Base-by-base conservation (phyloP, 2,329 filamentous ascomycete species). In the Colletotrichum shisoi region DNA sequence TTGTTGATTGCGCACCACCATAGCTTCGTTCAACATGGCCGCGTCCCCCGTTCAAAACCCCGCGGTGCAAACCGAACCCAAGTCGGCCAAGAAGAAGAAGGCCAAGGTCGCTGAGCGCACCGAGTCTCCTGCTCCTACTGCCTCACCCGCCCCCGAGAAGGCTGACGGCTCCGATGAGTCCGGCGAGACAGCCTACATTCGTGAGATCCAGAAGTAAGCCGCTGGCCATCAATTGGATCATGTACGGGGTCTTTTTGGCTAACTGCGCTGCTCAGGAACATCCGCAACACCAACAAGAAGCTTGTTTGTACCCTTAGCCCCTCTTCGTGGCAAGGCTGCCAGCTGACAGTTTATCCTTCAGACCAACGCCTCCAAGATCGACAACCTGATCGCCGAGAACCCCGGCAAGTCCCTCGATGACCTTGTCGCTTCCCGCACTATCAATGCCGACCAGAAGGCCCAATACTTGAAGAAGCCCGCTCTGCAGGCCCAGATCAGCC, bases 221-320 rank as follows among this genome's bases (percentile, higher is more conserved):
- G 40, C 42, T 39, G 63, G 31, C 53, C 7, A 42, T 45, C 53
- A 51, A 63, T 65, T 66, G 68, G 46, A 44, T 58, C 59, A 37
- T 24, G 24, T 40, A 9, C 9, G 4, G 31, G 12, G 34, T 8
- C 17, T 34, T 19, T 3, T n/a, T 24, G 70, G 57, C 63, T 71
- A 61, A 52, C 48, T 62, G 17, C 51, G 31, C 27, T 70, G 11
- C 13, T 27, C 72, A 97, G 93, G 85, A 93, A 88, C 79, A 91
- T 97, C 73, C 93, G 94, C 76, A 96, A 95, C 79, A 82, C 95
- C 75, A 91, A 89, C 83, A 98, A 97, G 87, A 97, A 97, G 82
- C 89, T 98, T 74, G 92, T 96, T 81, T 82, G 91, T 83, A 62
- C 40, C 48, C 37, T 44, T 37, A 39, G 37, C 8, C 61, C 42